Evolutionary conservation across 108 stramenopile genomes (phyloP), one percentile per base, ranked within the genome.

Genomic region (Skeletonema costatum): DNA sequence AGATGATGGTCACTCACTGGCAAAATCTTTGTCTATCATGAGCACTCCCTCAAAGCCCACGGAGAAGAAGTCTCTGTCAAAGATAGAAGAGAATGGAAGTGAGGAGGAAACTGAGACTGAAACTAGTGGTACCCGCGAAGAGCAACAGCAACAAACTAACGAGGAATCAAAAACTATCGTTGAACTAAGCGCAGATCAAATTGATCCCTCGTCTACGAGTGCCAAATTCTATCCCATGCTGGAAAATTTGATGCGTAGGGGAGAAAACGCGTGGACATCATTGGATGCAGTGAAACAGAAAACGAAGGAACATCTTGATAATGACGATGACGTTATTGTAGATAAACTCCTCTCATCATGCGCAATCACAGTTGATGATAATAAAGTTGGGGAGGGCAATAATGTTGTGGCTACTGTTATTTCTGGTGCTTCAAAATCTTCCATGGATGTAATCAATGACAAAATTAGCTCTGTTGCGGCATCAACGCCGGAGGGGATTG

Each of bases 161-260:
- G 32, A 46, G 50, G 4, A 7, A 41, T 30, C 19, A 9, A 65
- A 56, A 39, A 64, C 42, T 0, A 78, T 50, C 46, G 32, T 32
- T n/a, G 66, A 72, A 29, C 38, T 85, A 4, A 68, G 67, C 35
- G 32, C 75, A 11, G 21, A 61, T 29, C 61, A 86, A 77, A 44
- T 88, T 9, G 36, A 79, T 75, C 60, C 41, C 25, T 66, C 68
- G 2, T 85, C 93, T 7, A 86, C 79, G 21, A 73, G 84, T 65
- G 89, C 90, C 76, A 91, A 90, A 78, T 91, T 90, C 69, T 91
- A 91, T 81, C 93, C 93, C 14, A 71, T 94, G 8, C 66, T 94
- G 2, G 73, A 81, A 32, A 84, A 90, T 41, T 70, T 51, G 39
- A 51, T 51, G 19, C 50, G 10, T 1, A 41, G 79, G 29, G 79